phyloP scores from a whole-genome alignment of 768 basidiomycete genomes.

The Phlebiopsis gigantea region DNA sequence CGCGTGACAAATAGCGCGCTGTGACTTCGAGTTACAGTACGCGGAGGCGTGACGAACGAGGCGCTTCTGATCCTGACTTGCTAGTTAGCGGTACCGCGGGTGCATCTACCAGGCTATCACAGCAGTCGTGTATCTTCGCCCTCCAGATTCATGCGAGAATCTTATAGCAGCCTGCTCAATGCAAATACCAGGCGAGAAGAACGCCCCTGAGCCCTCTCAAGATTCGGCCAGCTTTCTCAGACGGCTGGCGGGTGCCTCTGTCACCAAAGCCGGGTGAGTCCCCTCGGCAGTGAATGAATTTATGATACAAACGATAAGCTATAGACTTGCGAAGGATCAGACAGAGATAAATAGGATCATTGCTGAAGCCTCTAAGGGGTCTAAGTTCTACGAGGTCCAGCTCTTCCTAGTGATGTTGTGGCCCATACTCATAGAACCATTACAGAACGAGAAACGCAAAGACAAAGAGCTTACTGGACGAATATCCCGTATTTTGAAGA shows the following conservation, averaged over 20 bases:
- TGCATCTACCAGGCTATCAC: no score
- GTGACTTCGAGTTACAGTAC: background rate
- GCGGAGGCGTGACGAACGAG: background rate
- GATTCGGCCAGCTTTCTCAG: conserved; percentile 66
- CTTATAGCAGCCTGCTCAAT: no score
- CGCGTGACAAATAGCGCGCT: background rate
- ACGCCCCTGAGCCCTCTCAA: conserved; percentile 40
- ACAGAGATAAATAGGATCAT: conserved; percentile 85
- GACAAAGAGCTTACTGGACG: conserved; percentile 79
- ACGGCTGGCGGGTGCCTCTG: conserved; percentile 83
- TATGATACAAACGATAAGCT: background rate
- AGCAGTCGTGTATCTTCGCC: no score
- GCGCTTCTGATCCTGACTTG: no score
- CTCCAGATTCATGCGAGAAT: no score
- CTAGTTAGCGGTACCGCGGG: no score
- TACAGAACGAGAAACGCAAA: conserved; percentile 83
- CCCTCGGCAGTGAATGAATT: background rate
- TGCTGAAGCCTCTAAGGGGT: conserved; percentile 87
- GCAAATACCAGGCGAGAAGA: background rate
- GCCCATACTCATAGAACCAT: background rate
- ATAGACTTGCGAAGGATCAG: conserved; percentile 65
- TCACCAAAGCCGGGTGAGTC: conserved; percentile 81
- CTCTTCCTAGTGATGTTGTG: background rate
- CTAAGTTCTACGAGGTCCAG: conserved; percentile 80
- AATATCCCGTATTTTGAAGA: conserved; percentile 64